Percentiles rank a stretch among this genome's conserved stretches.
Conservation (phyloP, 768 basidiomycete species). For the Daedaleopsis sinensis region DNA sequence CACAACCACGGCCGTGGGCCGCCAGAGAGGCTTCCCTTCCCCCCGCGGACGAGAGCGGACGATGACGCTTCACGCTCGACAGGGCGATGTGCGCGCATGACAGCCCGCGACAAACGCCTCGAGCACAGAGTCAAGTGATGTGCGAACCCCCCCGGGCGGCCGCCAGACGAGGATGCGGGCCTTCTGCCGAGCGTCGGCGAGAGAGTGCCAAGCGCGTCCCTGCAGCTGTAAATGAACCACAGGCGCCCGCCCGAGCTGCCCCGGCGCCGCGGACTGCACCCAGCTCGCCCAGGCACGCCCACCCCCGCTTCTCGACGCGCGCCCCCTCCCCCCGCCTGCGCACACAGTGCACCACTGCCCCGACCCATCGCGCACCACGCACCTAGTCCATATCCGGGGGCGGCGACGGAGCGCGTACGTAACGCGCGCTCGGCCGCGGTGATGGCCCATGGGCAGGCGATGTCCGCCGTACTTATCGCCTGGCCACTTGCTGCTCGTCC, state of each 20-base stretch:
- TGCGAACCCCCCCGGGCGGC: background rate
- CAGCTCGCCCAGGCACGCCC: conserved; percentile 5
- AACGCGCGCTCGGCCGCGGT: conserved; percentile 5
- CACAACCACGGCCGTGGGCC: background rate
- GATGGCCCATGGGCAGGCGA: conserved; percentile 1
- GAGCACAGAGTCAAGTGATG: conserved; percentile 19
- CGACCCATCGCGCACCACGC: no score
- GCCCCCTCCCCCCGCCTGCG: background rate
- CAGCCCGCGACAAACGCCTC: conserved; percentile 1
- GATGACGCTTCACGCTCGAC: no score
- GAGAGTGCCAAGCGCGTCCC: conserved; percentile 9
- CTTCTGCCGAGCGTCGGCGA: conserved; percentile 17
- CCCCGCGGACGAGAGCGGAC: background rate
- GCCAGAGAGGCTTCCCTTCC: background rate
- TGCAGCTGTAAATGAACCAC: conserved; percentile 6
- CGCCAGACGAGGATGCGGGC: background rate
- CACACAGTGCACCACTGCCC: background rate
- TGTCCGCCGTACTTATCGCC: no score
- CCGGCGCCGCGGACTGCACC: background rate
- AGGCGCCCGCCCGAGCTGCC: background rate
- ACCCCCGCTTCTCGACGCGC: background rate
- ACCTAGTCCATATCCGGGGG: background rate
- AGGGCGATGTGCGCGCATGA: no score
- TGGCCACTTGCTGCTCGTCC: background rate
- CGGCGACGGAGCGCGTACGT: conserved; percentile 11